A percentile compares a stretch with the other conserved stretches of the same genome.
phyloP scores from a whole-genome alignment of 1,284 basidiomycete species.

The Ustilago nuda region DNA sequence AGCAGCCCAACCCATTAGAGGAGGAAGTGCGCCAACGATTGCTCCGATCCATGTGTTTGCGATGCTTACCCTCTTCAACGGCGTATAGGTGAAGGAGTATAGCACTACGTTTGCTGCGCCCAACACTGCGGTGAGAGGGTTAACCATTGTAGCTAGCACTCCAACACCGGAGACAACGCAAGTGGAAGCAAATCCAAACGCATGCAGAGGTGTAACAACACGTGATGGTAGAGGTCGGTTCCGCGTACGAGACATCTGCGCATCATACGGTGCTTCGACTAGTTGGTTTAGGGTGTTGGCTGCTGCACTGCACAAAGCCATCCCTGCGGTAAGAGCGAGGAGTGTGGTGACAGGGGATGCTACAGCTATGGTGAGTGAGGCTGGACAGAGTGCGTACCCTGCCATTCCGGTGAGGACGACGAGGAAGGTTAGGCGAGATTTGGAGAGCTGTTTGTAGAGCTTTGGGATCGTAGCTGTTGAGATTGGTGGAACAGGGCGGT shows the following conservation, averaged over 20 bases:
- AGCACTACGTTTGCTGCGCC: conserved; percentile 87
- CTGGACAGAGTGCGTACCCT: conserved; percentile 85
- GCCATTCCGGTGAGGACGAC: conserved; percentile 92
- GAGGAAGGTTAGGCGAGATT: conserved; percentile 86
- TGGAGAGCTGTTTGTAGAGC: conserved; percentile 84
- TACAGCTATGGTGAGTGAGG: conserved; percentile 46
- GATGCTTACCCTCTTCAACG: conserved; percentile 88
- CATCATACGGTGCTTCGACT: conserved; percentile 93
- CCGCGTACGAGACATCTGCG: conserved; percentile 93
- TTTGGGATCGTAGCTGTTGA: conserved; percentile 31
- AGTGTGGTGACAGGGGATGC: conserved; percentile 71
- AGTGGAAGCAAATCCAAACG: conserved; percentile 79
- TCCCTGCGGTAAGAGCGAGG: conserved; percentile 87
- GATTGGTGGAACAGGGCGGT: conserved; percentile 49
- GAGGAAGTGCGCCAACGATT: conserved; percentile 90
- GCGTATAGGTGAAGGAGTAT: conserved; percentile 93
- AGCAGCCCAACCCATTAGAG: conserved; percentile 98
- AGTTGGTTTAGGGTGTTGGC: conserved; percentile 96
- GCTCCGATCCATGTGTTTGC: conserved; percentile 95
- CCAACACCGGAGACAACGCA: conserved; percentile 83
- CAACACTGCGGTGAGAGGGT: conserved; percentile 85
- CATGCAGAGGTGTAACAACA: conserved; percentile 85
- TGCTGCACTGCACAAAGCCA: conserved; percentile 88
- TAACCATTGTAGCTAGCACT: conserved; percentile 85
- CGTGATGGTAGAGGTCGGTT: conserved; percentile 87